Conservation (phyloP, 306 rosid species). For the Senna siamea region DNA sequence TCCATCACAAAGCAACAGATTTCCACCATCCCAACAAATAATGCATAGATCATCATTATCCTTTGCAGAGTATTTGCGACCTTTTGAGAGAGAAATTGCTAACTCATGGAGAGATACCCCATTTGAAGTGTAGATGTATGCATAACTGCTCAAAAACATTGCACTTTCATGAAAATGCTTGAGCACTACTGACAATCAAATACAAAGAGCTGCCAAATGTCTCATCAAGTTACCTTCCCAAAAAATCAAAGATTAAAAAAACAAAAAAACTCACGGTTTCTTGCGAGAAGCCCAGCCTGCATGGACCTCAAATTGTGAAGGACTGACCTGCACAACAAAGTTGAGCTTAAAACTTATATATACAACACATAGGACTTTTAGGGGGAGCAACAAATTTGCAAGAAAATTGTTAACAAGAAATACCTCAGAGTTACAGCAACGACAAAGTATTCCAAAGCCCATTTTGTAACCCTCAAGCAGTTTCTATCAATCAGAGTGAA, state of each 20-base stretch:
- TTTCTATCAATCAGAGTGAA: slow-evolving; percentile 61
- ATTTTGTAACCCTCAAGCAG: slow-evolving; percentile 89
- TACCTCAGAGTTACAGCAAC: slow-evolving; percentile 90
- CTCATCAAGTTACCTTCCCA: slow-evolving; percentile 33
- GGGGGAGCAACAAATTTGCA: slow-evolving; percentile 27
- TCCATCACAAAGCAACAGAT: slow-evolving; percentile 93
- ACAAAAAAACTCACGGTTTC: slow-evolving; percentile 75
- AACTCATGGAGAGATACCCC: slow-evolving; percentile 96
- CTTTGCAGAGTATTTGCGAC: slow-evolving; percentile 77
- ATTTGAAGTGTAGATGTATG: slow-evolving; percentile 90
- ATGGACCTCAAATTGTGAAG: slow-evolving; percentile 95
- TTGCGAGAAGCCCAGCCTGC: slow-evolving; percentile 96
- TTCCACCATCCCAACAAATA: slow-evolving; percentile 94
- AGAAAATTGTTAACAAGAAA: slow-evolving; percentile 33
- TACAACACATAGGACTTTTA: slow-evolving; percentile 10
- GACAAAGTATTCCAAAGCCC: slow-evolving; percentile 88
- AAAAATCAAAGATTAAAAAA: neutral
- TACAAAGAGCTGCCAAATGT: slow-evolving; percentile 38
- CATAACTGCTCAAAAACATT: slow-evolving; percentile 71
- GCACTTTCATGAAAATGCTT: slow-evolving; percentile 37
- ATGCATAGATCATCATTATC: slow-evolving; percentile 92
- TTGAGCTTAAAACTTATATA: slow-evolving; percentile 32
- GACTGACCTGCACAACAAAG: slow-evolving; percentile 76
- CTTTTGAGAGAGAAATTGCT: slow-evolving; percentile 88
- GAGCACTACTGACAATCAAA: slow-evolving; percentile 11